Base-by-base conservation (phyloP, 2,329 filamentous ascomycete genomes). In the Fusarium sulawesiense region DNA sequence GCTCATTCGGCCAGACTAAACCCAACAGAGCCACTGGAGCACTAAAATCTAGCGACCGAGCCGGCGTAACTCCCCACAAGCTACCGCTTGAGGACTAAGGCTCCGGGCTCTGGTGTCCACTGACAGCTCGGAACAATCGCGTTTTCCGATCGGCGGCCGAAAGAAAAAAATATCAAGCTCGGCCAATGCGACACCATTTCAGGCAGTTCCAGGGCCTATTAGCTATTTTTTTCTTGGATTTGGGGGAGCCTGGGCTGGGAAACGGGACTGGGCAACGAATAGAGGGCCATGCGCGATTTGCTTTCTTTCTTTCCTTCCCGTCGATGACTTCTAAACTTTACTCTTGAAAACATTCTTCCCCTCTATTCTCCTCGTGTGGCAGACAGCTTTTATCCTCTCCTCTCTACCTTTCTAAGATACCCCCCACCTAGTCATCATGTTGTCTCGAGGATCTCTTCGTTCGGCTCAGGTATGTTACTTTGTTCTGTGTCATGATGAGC, bases 381-480 rank as follows among this genome's bases (percentile, higher is more conserved):
- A 51, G 66, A 54, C 48, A 40, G 55, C 48, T 53, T 60, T 49
- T 46, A 37, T 58, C 47, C 54, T 73, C 67, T 68, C 71, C 58
- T 48, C 63, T 73, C 63, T 70, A 57, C 58, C 37, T 54, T 54
- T 60, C 29, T 7, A 42, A 64, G 56, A 60, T 62, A 56, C 57
- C 59, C 60, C 57, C 48, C 48, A 56, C 29, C 37, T 37, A 37
- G 67, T 66, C 79, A 86, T 76, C 71, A 89, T 89, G 87, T 78
- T 89, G 80, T 88, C 87, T 79, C 85, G 86, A 81, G 85, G 83
- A 81, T 86, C 87, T 77, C 73, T 83, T 73, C 79, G 85, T 79
- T 81, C 86, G 80, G 86, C 86, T 75, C 85, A 88, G 86, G 87
- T 89, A 84, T 73, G 69, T 72, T 46, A 9, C 25, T n/a, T 23